Evolutionary conservation across 2,329 filamentous ascomycete genomes (phyloP).

Genomic region (Alternaria brassicae): DNA sequence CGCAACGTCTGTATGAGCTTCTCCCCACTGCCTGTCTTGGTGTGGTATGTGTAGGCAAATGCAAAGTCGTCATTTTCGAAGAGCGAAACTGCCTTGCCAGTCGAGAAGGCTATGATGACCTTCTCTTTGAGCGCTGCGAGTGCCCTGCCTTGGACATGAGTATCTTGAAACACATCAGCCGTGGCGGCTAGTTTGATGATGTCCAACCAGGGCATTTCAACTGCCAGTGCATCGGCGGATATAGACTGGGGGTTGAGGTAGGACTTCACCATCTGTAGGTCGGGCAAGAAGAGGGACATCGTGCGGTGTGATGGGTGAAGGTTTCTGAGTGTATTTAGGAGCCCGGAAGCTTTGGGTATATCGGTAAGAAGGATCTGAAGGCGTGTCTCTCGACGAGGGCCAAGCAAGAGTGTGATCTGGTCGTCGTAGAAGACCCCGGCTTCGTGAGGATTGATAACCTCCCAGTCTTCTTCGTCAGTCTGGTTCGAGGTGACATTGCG

Average conservation of each 20-base stretch:
- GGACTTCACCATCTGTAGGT: neutral
- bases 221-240: neutral
- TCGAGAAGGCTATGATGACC: neutral
- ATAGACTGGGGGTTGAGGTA: neutral
- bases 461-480: neutral
- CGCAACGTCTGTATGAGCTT: neutral
- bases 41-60: neutral
- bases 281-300: neutral
- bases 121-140: neutral
- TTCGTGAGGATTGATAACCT: constrained; percentile 3
- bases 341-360: constrained; percentile 1
- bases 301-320: neutral
- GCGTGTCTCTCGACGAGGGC: neutral
- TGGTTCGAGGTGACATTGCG: neutral
- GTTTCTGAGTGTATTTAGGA: neutral
- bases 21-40: neutral
- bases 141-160: neutral
- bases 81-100: neutral
- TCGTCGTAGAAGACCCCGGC: neutral
- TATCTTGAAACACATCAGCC: constrained; percentile 2
- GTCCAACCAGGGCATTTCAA: neutral
- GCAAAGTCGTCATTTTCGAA: neutral
- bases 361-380: constrained; percentile 5
- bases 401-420: constrained; percentile 9
- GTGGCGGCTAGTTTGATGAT: constrained; percentile 10